phyloP scores from a whole-genome alignment of 176 grass and related monocot species.

The Phoenix roebelenii region DNA sequence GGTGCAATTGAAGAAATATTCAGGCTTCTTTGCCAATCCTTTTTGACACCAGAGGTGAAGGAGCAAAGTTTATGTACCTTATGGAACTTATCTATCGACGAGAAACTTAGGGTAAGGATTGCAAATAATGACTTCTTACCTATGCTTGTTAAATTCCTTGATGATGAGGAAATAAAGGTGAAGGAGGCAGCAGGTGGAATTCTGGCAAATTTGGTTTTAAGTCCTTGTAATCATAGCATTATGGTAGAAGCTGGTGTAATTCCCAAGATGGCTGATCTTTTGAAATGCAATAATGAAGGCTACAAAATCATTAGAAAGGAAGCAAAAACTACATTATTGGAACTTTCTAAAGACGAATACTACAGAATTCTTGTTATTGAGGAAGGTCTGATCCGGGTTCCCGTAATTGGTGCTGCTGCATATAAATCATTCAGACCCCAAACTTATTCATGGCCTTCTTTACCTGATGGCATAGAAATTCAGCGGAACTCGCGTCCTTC shows the following conservation, averaged over 20 bases:
- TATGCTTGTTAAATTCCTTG: slow-evolving; percentile 40
- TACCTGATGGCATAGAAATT: slow-evolving; percentile 63
- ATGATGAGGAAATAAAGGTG: slow-evolving; percentile 54
- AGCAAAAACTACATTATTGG: slow-evolving; percentile 45
- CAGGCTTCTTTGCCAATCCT: slow-evolving; percentile 35
- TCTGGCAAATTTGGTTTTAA: slow-evolving; percentile 54
- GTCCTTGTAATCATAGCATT: slow-evolving; percentile 27
- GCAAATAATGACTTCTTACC: slow-evolving; percentile 33
- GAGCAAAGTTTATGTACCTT: slow-evolving; percentile 52
- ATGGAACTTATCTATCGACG: slow-evolving; percentile 66
- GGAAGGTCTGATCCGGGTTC: slow-evolving; percentile 54
- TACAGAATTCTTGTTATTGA: slow-evolving; percentile 47
- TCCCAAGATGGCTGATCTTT: slow-evolving; percentile 51
- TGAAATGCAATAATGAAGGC: slow-evolving; percentile 40
- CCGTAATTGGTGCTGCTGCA: slow-evolving; percentile 46
- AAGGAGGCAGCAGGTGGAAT: slow-evolving; percentile 60
- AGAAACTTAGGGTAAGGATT: slow-evolving; percentile 42
- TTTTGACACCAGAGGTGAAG: slow-evolving; percentile 42
- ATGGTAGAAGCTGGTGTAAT: slow-evolving; percentile 54
- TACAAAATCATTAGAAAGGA: slow-evolving; percentile 57
- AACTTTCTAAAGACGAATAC: slow-evolving; percentile 41
- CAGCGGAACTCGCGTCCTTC: slow-evolving; percentile 38
- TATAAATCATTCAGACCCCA: slow-evolving; percentile 49
- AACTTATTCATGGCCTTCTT: slow-evolving; percentile 68
- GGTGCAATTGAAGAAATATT: slow-evolving; percentile 59